Conservation (phyloP, 228 moss, liverwort and hornwort genomes). For the Sphagnum magellanicum region DNA sequence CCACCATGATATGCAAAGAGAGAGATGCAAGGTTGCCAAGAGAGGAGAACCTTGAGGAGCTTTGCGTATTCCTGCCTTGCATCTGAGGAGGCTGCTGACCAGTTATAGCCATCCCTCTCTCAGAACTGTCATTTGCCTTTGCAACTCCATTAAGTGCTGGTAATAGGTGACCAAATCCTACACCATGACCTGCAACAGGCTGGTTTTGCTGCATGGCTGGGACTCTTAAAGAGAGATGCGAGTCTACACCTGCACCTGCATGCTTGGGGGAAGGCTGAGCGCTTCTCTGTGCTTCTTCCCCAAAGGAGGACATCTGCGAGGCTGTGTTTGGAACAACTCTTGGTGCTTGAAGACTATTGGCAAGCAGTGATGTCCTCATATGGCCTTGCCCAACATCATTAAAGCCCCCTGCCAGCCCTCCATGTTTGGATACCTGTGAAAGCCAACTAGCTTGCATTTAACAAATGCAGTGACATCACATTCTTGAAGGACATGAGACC, state of each 20-base stretch:
- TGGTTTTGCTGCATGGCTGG: constrained; percentile 12
- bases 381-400: neutral
- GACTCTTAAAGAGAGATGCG: constrained; percentile 7
- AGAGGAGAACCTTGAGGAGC: neutral
- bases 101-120: constrained; percentile 16
- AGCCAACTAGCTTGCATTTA: neutral
- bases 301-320: constrained; percentile 18
- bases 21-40: neutral
- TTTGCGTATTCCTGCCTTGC: constrained; percentile 1
- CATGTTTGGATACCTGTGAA: neutral
- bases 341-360: constrained; percentile 15
- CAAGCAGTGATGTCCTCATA: constrained; percentile 9
- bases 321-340: constrained; percentile 15
- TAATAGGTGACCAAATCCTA: constrained; percentile 14
- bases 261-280: constrained; percentile 15
- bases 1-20: too few relatives aligned
- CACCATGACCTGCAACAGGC: constrained; percentile 2
- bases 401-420: neutral
- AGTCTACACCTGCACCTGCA: constrained; percentile 17
- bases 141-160: constrained; percentile 4
- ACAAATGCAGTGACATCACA: neutral
- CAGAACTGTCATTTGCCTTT: constrained; percentile 4
- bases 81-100: constrained; percentile 14
- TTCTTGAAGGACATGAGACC: neutral
- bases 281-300: constrained; percentile 20